phyloP scores from a whole-genome alignment of 2,329 filamentous ascomycete genomes.

The Leptographium galeiforme region DNA sequence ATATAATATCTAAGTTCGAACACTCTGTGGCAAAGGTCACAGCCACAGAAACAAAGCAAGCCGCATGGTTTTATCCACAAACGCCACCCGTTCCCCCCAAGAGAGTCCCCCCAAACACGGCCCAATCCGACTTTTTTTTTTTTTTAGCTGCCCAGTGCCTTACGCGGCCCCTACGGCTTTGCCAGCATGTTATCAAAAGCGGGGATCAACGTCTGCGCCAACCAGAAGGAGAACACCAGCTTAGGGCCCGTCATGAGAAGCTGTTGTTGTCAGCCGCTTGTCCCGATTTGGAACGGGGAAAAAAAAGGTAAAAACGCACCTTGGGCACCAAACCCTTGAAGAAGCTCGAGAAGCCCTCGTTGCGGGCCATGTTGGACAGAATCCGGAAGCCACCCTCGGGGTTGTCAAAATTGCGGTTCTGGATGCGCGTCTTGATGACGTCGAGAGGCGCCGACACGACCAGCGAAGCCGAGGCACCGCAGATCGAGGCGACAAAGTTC shows the following conservation, averaged over 20 bases:
- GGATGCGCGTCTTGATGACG: constrained; percentile 96
- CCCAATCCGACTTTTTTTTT: neutral
- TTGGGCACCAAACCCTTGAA: constrained; percentile 98
- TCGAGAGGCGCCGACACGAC: constrained; percentile 92
- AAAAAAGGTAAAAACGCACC: constrained; percentile 26
- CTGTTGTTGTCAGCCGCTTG: constrained; percentile 22
- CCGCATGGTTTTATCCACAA: neutral
- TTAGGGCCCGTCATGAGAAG: constrained; percentile 98
- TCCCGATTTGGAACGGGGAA: neutral
- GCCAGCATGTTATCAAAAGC: constrained; percentile 49
- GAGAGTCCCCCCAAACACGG: neutral
- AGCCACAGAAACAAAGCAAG: neutral
- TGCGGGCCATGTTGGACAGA: constrained; percentile 79
- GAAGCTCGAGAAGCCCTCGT: constrained; percentile 77
- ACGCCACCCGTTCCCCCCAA: neutral
- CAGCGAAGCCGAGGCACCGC: constrained; percentile 87
- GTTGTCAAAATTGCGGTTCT: constrained; percentile 98
- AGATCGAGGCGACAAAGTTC: constrained; percentile 95
- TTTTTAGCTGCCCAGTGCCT: neutral
- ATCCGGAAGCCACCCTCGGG: constrained; percentile 90
- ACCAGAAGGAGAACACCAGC: constrained; percentile 98
- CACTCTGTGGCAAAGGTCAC: neutral
- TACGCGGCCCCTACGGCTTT: constrained; percentile 7
- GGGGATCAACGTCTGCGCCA: constrained; percentile 94
- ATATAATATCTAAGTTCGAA: neutral